A percentile compares a stretch with the other conserved stretches of the same genome.
Conservation (phyloP, 2,329 filamentous ascomycete species). For the Grosmannia serpens region DNA sequence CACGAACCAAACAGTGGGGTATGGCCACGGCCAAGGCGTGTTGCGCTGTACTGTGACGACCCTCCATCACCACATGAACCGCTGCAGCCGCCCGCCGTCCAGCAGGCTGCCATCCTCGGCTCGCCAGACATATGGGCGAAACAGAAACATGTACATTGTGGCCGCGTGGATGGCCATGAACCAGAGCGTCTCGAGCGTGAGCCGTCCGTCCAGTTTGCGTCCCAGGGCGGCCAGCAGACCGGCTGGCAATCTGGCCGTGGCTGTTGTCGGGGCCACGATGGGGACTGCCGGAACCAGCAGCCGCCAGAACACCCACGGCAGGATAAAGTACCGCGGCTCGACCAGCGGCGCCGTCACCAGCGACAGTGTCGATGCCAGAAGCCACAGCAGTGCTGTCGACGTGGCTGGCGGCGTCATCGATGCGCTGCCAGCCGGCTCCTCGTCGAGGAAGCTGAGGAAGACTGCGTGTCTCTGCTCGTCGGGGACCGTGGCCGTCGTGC, state of each 20-base stretch:
- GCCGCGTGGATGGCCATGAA: constrained; percentile 51
- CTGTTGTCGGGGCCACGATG: background rate
- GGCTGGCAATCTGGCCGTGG: background rate
- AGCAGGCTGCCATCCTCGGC: constrained; percentile 37
- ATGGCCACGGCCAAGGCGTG: background rate
- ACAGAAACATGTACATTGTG: constrained; percentile 63
- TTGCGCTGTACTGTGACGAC: background rate
- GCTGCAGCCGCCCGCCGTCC: constrained; percentile 49
- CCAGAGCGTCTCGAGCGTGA: constrained; percentile 55
- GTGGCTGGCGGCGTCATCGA: constrained; percentile 24
- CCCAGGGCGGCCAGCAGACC: constrained; percentile 7
- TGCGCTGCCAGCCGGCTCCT: constrained; percentile 16
- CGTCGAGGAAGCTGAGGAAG: constrained; percentile 12
- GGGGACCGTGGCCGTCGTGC: background rate
- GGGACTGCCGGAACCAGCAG: constrained; percentile 52
- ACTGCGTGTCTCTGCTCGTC: background rate
- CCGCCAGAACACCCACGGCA: constrained; percentile 90
- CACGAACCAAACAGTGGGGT: background rate
- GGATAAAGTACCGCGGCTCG: constrained; percentile 90
- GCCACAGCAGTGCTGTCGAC: constrained; percentile 43
- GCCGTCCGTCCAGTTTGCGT: constrained; percentile 30
- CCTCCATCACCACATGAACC: constrained; percentile 68
- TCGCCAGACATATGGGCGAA: constrained; percentile 55
- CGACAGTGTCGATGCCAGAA: constrained; percentile 63
- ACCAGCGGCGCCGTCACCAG: constrained; percentile 84